Evolutionary conservation across 345 rosid genomes (phyloP).

Genomic region (Balakata baccata): DNA sequence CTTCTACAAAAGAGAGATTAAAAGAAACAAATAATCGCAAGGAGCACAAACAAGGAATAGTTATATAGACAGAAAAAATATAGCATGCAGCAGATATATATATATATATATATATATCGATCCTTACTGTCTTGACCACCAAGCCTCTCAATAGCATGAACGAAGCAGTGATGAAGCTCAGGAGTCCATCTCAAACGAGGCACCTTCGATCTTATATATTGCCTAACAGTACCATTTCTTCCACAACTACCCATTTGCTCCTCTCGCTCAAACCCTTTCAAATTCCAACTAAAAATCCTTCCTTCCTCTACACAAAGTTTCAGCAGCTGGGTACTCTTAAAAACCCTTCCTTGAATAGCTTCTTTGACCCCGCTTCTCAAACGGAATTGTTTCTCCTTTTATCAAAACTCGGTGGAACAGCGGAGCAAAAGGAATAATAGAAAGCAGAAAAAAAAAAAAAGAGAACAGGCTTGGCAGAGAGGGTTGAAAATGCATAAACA

Average conservation of each 20-base stretch:
- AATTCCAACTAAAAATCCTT: slow-evolving; percentile 18
- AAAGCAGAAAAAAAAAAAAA: not conserved
- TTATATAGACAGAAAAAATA: not conserved
- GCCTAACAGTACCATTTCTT: slow-evolving; percentile 78
- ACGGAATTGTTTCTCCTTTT: too few species aligned
- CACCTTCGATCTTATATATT: slow-evolving; percentile 80
- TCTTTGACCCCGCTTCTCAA: too few species aligned
- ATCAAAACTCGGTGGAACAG: slow-evolving; percentile 2
- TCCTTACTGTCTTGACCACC: slow-evolving; percentile 82
- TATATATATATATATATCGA: not conserved
- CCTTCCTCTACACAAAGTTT: not conserved
- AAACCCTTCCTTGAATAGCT: not conserved
- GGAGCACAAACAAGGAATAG: not conserved
- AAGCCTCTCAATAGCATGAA: slow-evolving; percentile 80
- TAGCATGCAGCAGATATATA: too few species aligned
- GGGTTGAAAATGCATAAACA: not conserved
- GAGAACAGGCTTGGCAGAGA: slow-evolving; percentile 3
- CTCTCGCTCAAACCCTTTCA: not conserved
- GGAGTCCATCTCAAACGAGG: slow-evolving; percentile 98
- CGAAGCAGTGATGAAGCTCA: slow-evolving; percentile 87
- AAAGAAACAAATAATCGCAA: not conserved
- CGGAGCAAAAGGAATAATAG: too few species aligned
- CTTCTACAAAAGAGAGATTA: slow-evolving; percentile 40
- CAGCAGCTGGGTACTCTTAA: not conserved
- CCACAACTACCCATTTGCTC: slow-evolving; percentile 61